Conservation (phyloP, 441 rosid species). For the Isatis lusitanica region DNA sequence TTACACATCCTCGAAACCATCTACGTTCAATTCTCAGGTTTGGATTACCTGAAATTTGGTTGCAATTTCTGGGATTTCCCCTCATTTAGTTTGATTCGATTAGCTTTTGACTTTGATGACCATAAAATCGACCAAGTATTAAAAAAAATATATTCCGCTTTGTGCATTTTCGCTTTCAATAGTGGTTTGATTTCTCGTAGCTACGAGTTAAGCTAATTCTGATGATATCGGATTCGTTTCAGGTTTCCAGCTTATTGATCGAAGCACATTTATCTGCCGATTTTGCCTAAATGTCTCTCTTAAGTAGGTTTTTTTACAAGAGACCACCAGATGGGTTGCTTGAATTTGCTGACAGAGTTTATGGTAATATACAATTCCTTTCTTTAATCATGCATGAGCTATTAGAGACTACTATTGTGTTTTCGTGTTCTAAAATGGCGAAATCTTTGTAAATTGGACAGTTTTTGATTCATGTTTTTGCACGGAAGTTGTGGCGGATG, state of each 20-base stretch:
- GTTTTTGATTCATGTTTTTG: conserved; percentile 95
- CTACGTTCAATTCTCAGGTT: not conserved
- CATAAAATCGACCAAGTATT: not conserved
- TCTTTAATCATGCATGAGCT: not conserved
- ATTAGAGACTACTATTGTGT: not conserved
- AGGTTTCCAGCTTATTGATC: conserved; percentile 38
- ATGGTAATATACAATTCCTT: conserved; percentile 50
- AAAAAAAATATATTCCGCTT: too few relatives aligned
- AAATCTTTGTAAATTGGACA: conserved; percentile 40
- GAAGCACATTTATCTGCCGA: conserved; percentile 27
- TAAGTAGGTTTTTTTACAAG: conserved; percentile 84
- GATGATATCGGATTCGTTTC: not conserved
- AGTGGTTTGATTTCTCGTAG: conserved; percentile 8
- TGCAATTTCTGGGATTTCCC: not conserved
- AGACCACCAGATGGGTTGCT: conserved; percentile 97
- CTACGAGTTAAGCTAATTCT: conserved; percentile 12
- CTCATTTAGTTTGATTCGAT: conserved; percentile 1
- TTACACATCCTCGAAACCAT: not conserved
- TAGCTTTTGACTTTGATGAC: conserved; percentile 34
- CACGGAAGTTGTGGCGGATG: conserved; percentile 78
- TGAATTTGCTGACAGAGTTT: conserved; percentile 91
- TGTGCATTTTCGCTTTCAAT: not conserved
- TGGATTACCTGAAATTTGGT: conserved; percentile 1
- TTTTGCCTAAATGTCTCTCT: conserved; percentile 58
- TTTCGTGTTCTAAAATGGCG: not conserved